Conservation (phyloP, 352 stramenopile genomes). For the Thalassiosira livingstoniorum region DNA sequence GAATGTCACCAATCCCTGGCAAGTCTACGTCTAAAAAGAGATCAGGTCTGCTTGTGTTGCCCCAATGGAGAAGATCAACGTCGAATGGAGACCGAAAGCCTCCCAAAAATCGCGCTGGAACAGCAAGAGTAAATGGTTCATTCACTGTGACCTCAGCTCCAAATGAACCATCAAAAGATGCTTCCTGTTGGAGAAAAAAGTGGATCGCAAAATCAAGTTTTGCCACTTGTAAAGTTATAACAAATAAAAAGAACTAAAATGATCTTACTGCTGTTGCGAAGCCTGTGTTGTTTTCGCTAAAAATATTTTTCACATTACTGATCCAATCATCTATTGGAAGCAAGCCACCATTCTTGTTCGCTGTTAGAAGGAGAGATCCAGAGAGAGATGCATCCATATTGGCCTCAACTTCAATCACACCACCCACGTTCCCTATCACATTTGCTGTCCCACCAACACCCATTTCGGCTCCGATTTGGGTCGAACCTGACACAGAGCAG, state of each 20-base stretch:
- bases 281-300: constrained; percentile 2
- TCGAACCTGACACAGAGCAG: too few relatives aligned
- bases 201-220: too few relatives aligned
- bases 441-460: constrained; percentile 2
- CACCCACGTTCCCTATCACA: constrained; percentile 28
- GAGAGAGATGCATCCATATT: constrained; percentile 7
- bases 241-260: too few relatives aligned
- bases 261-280: constrained; percentile 11
- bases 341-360: neutral
- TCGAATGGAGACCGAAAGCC: constrained; percentile 14
- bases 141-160: constrained; percentile 10
- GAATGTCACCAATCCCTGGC: constrained; percentile 27
- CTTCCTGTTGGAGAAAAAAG: neutral
- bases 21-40: constrained; percentile 38
- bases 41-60: neutral
- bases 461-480: neutral
- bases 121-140: constrained; percentile 22
- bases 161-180: constrained; percentile 48
- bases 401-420: constrained; percentile 26
- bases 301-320: constrained; percentile 15
- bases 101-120: constrained; percentile 6
- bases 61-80: constrained; percentile 24
- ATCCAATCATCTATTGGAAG: constrained; percentile 23
- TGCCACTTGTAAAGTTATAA: too few relatives aligned
- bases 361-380: constrained; percentile 10